phyloP scores from a whole-genome alignment of 2,329 filamentous ascomycete genomes.

The Epichloe baconii region DNA sequence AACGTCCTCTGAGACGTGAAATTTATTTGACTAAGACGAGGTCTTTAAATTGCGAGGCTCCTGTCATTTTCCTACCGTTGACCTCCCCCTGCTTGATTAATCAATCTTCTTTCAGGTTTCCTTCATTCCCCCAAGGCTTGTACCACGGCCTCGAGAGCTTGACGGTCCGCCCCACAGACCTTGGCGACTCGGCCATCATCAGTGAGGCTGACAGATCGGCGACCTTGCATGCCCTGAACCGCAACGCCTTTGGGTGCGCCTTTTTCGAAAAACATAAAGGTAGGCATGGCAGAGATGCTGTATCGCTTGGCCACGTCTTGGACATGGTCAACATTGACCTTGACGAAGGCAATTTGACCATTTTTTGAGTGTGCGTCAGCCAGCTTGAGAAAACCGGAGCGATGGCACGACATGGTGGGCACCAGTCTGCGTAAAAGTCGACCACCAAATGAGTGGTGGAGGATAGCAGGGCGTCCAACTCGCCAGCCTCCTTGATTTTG shows the following conservation, averaged over 20 bases:
- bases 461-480: conserved; percentile 25
- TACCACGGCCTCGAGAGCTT: conserved; percentile 16
- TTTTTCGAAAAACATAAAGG: conserved; percentile 77
- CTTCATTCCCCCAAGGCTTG: conserved; percentile 12
- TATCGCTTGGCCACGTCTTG: conserved; percentile 47
- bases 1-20: no score
- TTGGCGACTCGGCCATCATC: conserved; percentile 17
- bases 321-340: conserved; percentile 13
- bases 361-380: conserved; percentile 11
- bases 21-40: no score
- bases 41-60: no score
- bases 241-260: conserved; percentile 34
- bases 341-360: conserved; percentile 10
- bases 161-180: conserved; percentile 17
- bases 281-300: conserved; percentile 82
- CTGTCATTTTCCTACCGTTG: no score
- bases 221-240: conserved; percentile 14
- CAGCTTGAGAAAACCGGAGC: conserved; percentile 39
- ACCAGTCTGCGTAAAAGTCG: conserved; percentile 40
- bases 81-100: no score
- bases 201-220: conserved; percentile 12
- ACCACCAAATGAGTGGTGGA: conserved; percentile 28
- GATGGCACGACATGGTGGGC: conserved; percentile 35
- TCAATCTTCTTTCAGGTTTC: no score
- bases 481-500: conserved; percentile 16